Conservation (phyloP, 345 rosid genomes). For the Fremontodendron californicum region DNA sequence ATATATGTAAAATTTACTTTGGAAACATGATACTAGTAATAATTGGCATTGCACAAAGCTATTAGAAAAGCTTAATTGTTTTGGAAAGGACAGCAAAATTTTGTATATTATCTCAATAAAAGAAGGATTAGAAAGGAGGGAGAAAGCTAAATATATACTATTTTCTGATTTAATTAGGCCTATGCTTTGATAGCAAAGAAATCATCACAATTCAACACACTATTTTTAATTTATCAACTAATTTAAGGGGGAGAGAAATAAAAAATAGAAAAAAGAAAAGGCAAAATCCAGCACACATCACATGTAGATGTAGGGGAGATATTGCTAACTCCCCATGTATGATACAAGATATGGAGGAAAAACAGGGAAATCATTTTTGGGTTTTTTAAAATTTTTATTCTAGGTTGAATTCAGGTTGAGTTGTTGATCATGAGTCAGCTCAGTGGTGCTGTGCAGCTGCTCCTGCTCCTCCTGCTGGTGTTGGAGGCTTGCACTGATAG, state of each 20-base stretch:
- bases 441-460: too few relatives aligned
- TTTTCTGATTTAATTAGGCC: slow-evolving; percentile 28
- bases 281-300: slow-evolving; percentile 53
- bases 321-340: slow-evolving; percentile 44
- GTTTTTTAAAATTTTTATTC: neutral
- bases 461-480: too few relatives aligned
- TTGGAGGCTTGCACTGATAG: too few relatives aligned
- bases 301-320: slow-evolving; percentile 38
- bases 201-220: slow-evolving; percentile 53
- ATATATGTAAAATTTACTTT: too few relatives aligned
- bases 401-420: too few relatives aligned
- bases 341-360: slow-evolving; percentile 44
- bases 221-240: slow-evolving; percentile 38
- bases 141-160: neutral
- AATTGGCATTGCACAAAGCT: slow-evolving; percentile 7
- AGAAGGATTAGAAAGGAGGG: neutral
- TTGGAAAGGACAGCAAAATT: neutral
- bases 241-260: slow-evolving; percentile 11
- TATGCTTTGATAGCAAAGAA: slow-evolving; percentile 39
- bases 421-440: neutral
- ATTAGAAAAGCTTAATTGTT: too few relatives aligned
- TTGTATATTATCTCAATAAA: slow-evolving; percentile 9
- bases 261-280: slow-evolving; percentile 19
- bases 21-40: slow-evolving; percentile 38
- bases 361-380: neutral